A percentile compares a stretch with the other conserved stretches of the same genome.
These are phyloP conservation scores for Combretum micranthum DNA, from an alignment of 345 rosid genomes.

Conservation along the genomic window DNA sequence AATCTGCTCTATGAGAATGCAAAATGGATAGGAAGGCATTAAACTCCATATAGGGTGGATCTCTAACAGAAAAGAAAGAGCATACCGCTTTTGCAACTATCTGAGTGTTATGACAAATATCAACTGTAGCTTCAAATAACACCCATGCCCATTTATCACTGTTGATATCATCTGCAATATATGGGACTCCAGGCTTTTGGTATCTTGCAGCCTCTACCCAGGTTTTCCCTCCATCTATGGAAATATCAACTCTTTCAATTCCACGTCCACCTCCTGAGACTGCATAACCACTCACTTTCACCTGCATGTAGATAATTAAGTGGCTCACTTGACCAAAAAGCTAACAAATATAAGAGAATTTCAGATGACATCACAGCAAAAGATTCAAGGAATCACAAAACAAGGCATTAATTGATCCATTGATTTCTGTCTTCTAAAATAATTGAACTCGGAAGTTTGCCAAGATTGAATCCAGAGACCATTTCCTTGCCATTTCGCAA, in stretches of 20 bases:
- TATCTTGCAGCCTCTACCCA: slow-evolving; percentile 83
- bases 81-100: slow-evolving; percentile 90
- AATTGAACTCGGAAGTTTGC: too few species aligned
- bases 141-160: slow-evolving; percentile 99
- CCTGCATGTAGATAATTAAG: slow-evolving; percentile 29
- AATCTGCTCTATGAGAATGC: too few species aligned
- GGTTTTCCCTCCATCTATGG: slow-evolving; percentile 81
- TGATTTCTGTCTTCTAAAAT: too few species aligned
- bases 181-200: slow-evolving; percentile 54
- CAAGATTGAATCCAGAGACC: too few species aligned
- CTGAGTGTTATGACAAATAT: slow-evolving; percentile 41
- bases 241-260: slow-evolving; percentile 88
- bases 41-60: background rate
- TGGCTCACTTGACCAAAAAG: slow-evolving; percentile 1
- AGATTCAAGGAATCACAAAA: too few species aligned
- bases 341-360: background rate
- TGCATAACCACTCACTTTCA: slow-evolving; percentile 75
- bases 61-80: slow-evolving; percentile 5
- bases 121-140: slow-evolving; percentile 66
- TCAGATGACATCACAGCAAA: slow-evolving; percentile 4
- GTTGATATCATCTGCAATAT: slow-evolving; percentile 46
- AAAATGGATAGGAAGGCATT: background rate
- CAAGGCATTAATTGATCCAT: too few species aligned
- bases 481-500: too few species aligned
- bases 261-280: slow-evolving; percentile 98